A percentile compares a stretch with the other conserved stretches of the same genome.
These are phyloP conservation scores for Ogataea methanolica DNA, from an alignment of 805 yeast genomes.

Conservation along the genomic window DNA sequence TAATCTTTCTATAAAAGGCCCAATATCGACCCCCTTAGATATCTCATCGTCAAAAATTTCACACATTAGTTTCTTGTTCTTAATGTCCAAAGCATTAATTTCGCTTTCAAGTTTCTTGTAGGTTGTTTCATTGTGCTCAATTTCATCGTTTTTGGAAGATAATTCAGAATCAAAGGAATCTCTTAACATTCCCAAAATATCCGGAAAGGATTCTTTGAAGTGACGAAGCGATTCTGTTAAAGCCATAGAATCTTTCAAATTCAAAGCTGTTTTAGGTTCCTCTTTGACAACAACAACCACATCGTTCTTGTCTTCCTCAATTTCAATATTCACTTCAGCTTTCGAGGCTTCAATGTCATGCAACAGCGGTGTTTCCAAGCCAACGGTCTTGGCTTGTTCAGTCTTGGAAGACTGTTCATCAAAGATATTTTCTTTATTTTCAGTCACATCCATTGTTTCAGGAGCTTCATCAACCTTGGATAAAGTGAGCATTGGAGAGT, in stretches of 20 bases:
- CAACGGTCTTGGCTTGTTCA: neutral
- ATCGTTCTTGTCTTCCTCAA: neutral
- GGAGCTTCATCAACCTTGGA: slow-evolving; percentile 2
- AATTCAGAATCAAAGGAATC: slow-evolving; percentile 23
- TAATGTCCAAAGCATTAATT: slow-evolving; percentile 26
- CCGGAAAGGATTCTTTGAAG: slow-evolving; percentile 20
- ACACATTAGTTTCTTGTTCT: slow-evolving; percentile 15
- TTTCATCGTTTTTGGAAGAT: slow-evolving; percentile 46
- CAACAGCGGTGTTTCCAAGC: neutral
- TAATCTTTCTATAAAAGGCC: neutral
- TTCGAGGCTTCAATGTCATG: neutral
- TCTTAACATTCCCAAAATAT: slow-evolving; percentile 16
- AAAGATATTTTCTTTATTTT: slow-evolving; percentile 46
- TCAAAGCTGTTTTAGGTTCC: neutral
- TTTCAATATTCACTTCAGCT: slow-evolving; percentile 1
- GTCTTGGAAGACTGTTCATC: slow-evolving; percentile 23
- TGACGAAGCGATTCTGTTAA: slow-evolving; percentile 12
- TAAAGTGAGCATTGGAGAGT: neutral
- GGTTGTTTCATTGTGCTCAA: slow-evolving; percentile 42
- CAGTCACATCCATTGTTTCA: slow-evolving; percentile 32
- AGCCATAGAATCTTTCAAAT: neutral
- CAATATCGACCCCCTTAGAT: slow-evolving; percentile 12
- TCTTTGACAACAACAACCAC: slow-evolving; percentile 1
- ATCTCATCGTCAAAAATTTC: slow-evolving; percentile 12
- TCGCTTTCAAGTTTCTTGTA: slow-evolving; percentile 37